Evolutionary conservation across 495 filamentous ascomycete genomes (phyloP).

Genomic region (Lophiostoma macrostomum): DNA sequence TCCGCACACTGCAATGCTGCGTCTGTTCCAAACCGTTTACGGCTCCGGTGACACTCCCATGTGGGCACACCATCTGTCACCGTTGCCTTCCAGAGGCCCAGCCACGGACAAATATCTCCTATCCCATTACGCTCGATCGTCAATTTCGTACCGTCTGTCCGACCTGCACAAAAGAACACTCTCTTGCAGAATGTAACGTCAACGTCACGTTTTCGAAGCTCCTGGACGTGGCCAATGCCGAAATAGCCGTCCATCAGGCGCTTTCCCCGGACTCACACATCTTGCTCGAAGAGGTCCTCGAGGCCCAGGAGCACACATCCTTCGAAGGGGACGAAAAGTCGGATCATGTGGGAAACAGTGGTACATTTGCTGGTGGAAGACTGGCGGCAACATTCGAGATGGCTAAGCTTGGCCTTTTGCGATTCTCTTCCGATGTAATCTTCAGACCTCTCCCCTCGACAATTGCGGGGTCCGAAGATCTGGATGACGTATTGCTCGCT

Average conservation of each 20-base stretch:
- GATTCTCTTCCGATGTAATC: slow-evolving; percentile 51
- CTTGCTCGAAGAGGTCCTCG: slow-evolving; percentile 21
- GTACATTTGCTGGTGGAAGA: slow-evolving; percentile 50
- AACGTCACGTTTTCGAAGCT: slow-evolving; percentile 73
- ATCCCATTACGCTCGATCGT: slow-evolving; percentile 62
- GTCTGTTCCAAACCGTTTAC: slow-evolving; percentile 67
- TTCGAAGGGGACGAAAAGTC: slow-evolving; percentile 48
- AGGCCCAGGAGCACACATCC: too few relatives aligned
- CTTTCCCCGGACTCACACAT: too few relatives aligned
- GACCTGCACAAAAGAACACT: slow-evolving; percentile 67
- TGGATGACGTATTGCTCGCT: slow-evolving; percentile 54
- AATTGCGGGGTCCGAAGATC: slow-evolving; percentile 39
- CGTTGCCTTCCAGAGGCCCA: slow-evolving; percentile 66
- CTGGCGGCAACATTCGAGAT: slow-evolving; percentile 59
- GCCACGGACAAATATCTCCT: slow-evolving; percentile 65
- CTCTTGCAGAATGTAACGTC: slow-evolving; percentile 67
- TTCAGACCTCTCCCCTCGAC: slow-evolving; percentile 47
- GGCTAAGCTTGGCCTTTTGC: slow-evolving; percentile 53
- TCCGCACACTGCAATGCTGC: slow-evolving; percentile 71
- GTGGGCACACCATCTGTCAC: slow-evolving; percentile 75
- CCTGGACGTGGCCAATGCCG: slow-evolving; percentile 52
- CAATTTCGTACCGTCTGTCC: slow-evolving; percentile 67
- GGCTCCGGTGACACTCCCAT: slow-evolving; percentile 74
- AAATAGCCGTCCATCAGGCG: slow-evolving; percentile 42
- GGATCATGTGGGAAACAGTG: slow-evolving; percentile 32